Evolutionary conservation across 495 filamentous ascomycete genomes (phyloP), one percentile per base, ranked within the genome.

Genomic region (Penicillium maclennaniae): DNA sequence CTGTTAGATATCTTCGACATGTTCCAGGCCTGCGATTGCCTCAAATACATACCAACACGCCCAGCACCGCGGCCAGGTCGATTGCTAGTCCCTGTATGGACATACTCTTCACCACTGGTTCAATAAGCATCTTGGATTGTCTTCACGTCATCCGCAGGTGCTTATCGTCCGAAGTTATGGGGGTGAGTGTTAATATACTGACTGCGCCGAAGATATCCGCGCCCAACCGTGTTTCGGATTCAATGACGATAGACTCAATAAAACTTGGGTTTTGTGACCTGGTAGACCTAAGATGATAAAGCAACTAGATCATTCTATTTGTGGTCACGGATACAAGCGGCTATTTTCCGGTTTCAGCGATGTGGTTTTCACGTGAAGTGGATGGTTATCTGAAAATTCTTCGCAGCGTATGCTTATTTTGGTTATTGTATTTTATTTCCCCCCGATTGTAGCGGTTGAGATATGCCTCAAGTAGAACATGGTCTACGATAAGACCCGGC

Each of bases 201-300:
- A 16, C 49, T 48, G 19, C 46, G 37, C 62, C 62, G 62, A 49
- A 47, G 49, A 38, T 67, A 67, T 45, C 63, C 63, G 63, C 49
- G 37, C 55, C 54, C 61, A 67, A 50, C 63, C 63, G 63, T 44
- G 15, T 12, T 5, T n/a, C 31, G 42, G 43, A 26, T 19, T 58
- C 51, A 44, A 64, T 58, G 60, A 61, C 56, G 53, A 44, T 17
- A 39, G 36, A 57, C 19, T 43, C 57, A 34, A 34, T 12, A 12
- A 34, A 34, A 34, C 31, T 12, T 9, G 31, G 31, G 31, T 34
- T 14, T 34, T 14, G 3, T 34, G 10, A 12, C 9, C 31, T 14
- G 1, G 3, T 10, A 1, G 15, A 14, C 10, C 10, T 12, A 4
- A 1, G 2, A 1, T 12, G 4, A 12, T 34, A 14, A 14, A 14